phyloP scores from a whole-genome alignment of 768 basidiomycete genomes.

The Astraeus odoratus region DNA sequence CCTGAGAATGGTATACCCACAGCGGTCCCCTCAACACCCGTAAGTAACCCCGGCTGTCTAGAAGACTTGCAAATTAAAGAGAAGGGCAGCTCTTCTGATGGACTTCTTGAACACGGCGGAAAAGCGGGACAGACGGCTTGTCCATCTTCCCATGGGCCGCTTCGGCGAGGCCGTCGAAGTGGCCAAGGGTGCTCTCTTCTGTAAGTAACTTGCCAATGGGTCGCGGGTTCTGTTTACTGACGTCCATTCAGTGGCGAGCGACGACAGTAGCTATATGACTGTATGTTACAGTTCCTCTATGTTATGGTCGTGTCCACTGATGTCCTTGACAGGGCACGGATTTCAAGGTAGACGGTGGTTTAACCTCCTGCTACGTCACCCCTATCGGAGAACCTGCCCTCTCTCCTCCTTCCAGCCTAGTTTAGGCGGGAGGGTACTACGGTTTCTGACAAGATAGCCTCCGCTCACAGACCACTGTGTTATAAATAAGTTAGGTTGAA shows the following conservation, averaged over 20 bases:
- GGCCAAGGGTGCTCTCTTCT: slow-evolving; percentile 87
- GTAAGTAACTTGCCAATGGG: slow-evolving; percentile 44
- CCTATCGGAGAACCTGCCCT: slow-evolving; percentile 70
- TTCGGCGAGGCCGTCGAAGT: slow-evolving; percentile 97
- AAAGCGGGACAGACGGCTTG: slow-evolving; percentile 85
- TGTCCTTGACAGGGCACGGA: slow-evolving; percentile 60
- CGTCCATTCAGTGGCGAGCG: slow-evolving; percentile 63
- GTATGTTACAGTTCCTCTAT: slow-evolving; percentile 38
- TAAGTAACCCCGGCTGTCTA: slow-evolving; percentile 32
- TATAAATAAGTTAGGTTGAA: not conserved
- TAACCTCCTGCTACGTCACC: slow-evolving; percentile 90
- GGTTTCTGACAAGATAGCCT: not conserved
- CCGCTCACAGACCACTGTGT: not conserved
- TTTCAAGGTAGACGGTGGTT: slow-evolving; percentile 93
- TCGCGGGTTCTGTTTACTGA: slow-evolving; percentile 2
- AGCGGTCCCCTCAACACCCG: slow-evolving; percentile 95
- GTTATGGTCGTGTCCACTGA: slow-evolving; percentile 3
- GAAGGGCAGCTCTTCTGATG: slow-evolving; percentile 82
- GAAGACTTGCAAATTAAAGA: not conserved
- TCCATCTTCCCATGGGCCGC: slow-evolving; percentile 92
- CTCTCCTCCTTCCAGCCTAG: slow-evolving; percentile 63
- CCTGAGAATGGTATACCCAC: slow-evolving; percentile 8
- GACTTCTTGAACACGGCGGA: slow-evolving; percentile 95
- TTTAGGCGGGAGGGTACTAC: slow-evolving; percentile 17
- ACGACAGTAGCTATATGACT: slow-evolving; percentile 95